phyloP scores from a whole-genome alignment of 106 monocot species.

The Gastrodia elata region DNA sequence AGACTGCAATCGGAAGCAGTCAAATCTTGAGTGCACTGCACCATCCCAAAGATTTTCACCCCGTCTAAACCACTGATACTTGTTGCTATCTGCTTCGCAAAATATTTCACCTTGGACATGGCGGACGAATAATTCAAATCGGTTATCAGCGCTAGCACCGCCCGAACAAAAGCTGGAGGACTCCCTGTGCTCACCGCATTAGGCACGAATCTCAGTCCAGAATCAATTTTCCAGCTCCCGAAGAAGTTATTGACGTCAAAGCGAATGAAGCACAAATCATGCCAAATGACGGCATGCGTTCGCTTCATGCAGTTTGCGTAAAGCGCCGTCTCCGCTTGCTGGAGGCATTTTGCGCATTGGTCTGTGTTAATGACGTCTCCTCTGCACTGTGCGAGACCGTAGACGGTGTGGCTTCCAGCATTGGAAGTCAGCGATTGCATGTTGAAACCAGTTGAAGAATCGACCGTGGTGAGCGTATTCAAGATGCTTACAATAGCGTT shows the following conservation, averaged over 20 bases:
- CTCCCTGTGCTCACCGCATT: background rate
- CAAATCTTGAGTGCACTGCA: too few relatives aligned
- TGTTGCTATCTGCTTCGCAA: too few relatives aligned
- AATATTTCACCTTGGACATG: too few relatives aligned
- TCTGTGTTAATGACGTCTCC: background rate
- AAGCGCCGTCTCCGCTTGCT: background rate
- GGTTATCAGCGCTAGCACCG: too few relatives aligned
- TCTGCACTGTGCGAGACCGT: background rate
- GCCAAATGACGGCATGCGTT: background rate
- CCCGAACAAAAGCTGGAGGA: background rate
- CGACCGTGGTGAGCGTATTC: background rate
- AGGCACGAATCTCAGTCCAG: background rate
- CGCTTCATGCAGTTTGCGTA: background rate
- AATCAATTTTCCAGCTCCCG: background rate
- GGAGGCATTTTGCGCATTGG: background rate
- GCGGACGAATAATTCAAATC: too few relatives aligned
- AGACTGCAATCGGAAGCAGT: too few relatives aligned
- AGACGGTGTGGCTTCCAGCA: background rate
- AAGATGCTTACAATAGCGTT: background rate
- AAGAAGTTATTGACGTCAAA: background rate
- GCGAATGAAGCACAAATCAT: background rate
- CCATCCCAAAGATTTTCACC: too few relatives aligned
- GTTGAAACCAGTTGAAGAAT: background rate
- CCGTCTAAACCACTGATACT: too few relatives aligned
- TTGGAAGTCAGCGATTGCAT: background rate